Conservation (phyloP, 441 rosid genomes). For the Arabidopsis hybrid region DNA sequence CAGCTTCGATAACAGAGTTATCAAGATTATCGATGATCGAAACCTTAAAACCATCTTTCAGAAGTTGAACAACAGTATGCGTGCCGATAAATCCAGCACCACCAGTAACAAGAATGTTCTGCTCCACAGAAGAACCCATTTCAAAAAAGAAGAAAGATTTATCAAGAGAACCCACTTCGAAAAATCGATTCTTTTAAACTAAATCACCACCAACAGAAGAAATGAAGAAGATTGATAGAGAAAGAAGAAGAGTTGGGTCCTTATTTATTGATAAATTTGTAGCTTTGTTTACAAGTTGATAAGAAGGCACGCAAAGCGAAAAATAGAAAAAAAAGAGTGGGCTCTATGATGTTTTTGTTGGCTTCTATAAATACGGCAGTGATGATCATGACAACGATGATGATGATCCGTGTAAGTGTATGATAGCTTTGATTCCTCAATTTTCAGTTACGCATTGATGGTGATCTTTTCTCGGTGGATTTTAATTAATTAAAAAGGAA, state of each 20-base stretch:
- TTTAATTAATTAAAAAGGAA: background rate
- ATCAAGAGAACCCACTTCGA: conserved; percentile 27
- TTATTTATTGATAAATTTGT: conserved; percentile 24
- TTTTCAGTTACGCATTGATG: conserved; percentile 30
- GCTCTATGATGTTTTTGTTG: conserved; percentile 30
- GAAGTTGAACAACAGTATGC: conserved; percentile 70
- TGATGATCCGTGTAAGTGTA: conserved; percentile 27
- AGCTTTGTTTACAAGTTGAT: conserved; percentile 38
- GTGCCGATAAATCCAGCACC: conserved; percentile 84
- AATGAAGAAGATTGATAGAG: too few species aligned
- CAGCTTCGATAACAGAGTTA: conserved; percentile 66
- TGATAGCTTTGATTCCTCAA: conserved; percentile 9
- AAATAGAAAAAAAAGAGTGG: conserved; percentile 39
- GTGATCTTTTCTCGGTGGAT: background rate
- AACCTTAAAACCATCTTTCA: conserved; percentile 64
- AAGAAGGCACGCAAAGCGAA: conserved; percentile 44
- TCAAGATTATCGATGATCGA: conserved; percentile 73
- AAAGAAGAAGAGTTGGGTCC: conserved; percentile 1
- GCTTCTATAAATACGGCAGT: conserved; percentile 21
- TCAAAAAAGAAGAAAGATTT: background rate
- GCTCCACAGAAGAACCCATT: conserved; percentile 60
- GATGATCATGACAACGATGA: conserved; percentile 35
- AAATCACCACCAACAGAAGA: too few species aligned
- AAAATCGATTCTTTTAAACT: conserved; percentile 14
- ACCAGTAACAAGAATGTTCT: conserved; percentile 70